Percentiles rank a stretch among this genome's conserved stretches.
Conservation (phyloP, 1,284 basidiomycete species). For the Mixia osmundae region DNA sequence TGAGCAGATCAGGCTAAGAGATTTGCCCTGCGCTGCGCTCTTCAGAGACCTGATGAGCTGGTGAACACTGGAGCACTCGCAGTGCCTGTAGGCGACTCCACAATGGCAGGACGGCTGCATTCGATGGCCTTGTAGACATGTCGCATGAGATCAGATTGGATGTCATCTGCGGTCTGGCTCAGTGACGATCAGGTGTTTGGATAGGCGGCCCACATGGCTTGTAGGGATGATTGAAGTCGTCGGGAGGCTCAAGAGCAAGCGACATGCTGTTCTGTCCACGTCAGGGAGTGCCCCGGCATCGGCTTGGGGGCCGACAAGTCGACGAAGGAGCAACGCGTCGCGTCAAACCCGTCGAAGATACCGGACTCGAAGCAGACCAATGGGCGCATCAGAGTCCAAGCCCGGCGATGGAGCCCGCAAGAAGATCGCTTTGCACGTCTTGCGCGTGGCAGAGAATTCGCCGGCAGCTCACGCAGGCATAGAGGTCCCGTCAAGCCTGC, state of each 20-base stretch:
- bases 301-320: too few relatives aligned
- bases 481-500: neutral
- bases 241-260: too few relatives aligned
- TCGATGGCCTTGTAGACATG: slow-evolving; percentile 8
- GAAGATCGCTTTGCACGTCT: slow-evolving; percentile 11
- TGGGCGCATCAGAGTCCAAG: too few relatives aligned
- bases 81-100: slow-evolving; percentile 28
- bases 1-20: slow-evolving; percentile 24
- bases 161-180: slow-evolving; percentile 2
- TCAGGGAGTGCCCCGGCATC: too few relatives aligned
- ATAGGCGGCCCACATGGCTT: neutral
- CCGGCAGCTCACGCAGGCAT: slow-evolving; percentile 16
- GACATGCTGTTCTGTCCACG: too few relatives aligned
- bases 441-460: slow-evolving; percentile 21
- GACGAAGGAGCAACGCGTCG: too few relatives aligned
- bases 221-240: too few relatives aligned
- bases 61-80: slow-evolving; percentile 13
- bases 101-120: slow-evolving; percentile 28
- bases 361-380: too few relatives aligned
- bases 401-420: too few relatives aligned
- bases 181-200: neutral
- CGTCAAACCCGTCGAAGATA: too few relatives aligned
- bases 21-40: slow-evolving; percentile 20
- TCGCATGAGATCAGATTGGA: slow-evolving; percentile 8
- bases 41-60: neutral